Conservation (phyloP, 192 early-diverging fungal species). For the Entophlyctis helioformis region DNA sequence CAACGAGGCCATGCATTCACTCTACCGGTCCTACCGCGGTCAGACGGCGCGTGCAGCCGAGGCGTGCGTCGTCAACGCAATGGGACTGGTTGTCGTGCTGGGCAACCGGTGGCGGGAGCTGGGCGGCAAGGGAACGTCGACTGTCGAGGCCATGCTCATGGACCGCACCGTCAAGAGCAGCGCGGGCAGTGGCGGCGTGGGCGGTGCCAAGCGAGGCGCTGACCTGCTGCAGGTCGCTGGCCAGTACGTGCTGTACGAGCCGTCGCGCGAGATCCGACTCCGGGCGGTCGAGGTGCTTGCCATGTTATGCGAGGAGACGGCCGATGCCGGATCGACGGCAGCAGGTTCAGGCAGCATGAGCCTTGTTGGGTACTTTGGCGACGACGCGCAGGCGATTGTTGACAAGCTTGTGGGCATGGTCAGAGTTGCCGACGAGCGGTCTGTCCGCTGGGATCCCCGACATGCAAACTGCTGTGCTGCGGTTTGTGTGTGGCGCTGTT, state of each 20-base stretch:
- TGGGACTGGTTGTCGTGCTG: conserved; percentile 20
- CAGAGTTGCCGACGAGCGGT: not conserved
- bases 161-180: conserved; percentile 22
- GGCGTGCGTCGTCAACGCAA: conserved; percentile 18
- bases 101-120: not conserved
- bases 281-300: conserved; percentile 22
- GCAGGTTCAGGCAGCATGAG: too few relatives aligned
- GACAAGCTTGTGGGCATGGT: conserved; percentile 16
- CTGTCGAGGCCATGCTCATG: conserved; percentile 31
- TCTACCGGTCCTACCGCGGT: conserved; percentile 3
- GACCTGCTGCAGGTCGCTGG: conserved; percentile 36
- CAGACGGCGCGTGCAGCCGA: conserved; percentile 14
- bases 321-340: conserved; percentile 26
- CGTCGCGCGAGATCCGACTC: too few relatives aligned
- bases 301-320: conserved; percentile 23
- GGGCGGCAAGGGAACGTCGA: too few relatives aligned
- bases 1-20: conserved; percentile 5
- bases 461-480: conserved; percentile 20
- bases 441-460: too few relatives aligned
- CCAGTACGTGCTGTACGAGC: conserved; percentile 25
- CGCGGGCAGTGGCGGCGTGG: too few relatives aligned
- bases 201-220: not conserved
- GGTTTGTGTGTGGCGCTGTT: conserved; percentile 20
- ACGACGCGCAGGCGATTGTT: conserved; percentile 14
- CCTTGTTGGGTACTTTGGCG: conserved; percentile 37